Conservation (phyloP, 2,329 filamentous ascomycete genomes). For the Plectosphaerella cucumerina region DNA sequence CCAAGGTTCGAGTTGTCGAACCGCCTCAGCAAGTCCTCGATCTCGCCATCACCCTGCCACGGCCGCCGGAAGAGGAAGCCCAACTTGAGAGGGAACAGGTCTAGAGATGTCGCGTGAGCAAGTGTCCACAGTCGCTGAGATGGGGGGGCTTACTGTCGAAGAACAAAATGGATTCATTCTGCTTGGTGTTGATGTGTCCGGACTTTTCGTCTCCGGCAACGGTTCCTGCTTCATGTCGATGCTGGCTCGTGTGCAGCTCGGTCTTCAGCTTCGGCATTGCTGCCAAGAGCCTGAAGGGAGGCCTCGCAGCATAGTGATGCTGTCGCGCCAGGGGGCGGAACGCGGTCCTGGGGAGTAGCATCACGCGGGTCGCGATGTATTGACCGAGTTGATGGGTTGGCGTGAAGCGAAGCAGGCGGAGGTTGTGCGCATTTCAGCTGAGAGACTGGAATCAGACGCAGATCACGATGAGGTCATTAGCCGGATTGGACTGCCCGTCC, state of each 20-base stretch:
- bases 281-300: background rate
- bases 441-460: too few relatives aligned
- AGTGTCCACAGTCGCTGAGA: background rate
- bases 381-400: too few relatives aligned
- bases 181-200: slow-evolving; percentile 74
- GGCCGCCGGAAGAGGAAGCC: slow-evolving; percentile 36
- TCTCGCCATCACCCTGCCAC: slow-evolving; percentile 46
- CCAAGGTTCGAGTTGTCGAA: slow-evolving; percentile 49
- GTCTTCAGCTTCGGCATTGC: background rate
- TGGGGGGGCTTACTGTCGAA: slow-evolving; percentile 68
- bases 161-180: slow-evolving; percentile 82
- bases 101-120: slow-evolving; percentile 39
- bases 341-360: background rate
- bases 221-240: slow-evolving; percentile 13
- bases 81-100: slow-evolving; percentile 79
- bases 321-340: background rate
- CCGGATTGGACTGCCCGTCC: too few relatives aligned
- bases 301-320: background rate
- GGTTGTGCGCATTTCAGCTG: too few relatives aligned
- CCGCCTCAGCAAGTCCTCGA: slow-evolving; percentile 45
- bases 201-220: slow-evolving; percentile 58
- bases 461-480: too few relatives aligned
- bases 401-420: too few relatives aligned
- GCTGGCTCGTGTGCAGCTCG: background rate
- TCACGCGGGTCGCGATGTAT: too few relatives aligned